phyloP scores from a whole-genome alignment of 2,329 filamentous ascomycete genomes.

The Talaromyces islandicus region DNA sequence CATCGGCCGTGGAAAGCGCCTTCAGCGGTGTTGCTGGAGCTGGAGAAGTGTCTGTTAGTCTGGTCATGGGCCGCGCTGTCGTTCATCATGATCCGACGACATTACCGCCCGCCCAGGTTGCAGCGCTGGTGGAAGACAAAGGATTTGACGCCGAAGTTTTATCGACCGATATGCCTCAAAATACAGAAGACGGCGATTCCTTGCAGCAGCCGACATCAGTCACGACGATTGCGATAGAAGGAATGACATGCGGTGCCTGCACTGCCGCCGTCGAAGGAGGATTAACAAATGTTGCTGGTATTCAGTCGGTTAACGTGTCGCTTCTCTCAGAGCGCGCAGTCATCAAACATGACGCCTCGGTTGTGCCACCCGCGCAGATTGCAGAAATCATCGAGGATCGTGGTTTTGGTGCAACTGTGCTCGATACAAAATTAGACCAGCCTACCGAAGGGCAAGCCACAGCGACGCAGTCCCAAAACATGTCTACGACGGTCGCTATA shows the following conservation, averaged over 20 bases:
- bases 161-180: conserved; percentile 65
- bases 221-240: conserved; percentile 72
- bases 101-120: conserved; percentile 68
- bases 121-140: conserved; percentile 82
- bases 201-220: conserved; percentile 43
- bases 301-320: conserved; percentile 74
- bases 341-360: conserved; percentile 65
- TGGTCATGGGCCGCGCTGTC: conserved; percentile 95
- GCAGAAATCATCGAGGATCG: conserved; percentile 58
- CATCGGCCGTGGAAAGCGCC: conserved; percentile 86
- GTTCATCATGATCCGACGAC: conserved; percentile 76
- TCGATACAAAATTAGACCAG: conserved; percentile 54
- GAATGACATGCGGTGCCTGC: conserved; percentile 89
- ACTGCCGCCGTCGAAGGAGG: conserved; percentile 78
- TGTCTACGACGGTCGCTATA: conserved; percentile 79
- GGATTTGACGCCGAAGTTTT: conserved; percentile 89
- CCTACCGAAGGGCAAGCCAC: conserved; percentile 23
- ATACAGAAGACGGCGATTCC: conserved; percentile 21
- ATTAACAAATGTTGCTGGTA: conserved; percentile 67
- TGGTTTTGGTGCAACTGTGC: conserved; percentile 72
- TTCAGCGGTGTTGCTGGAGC: conserved; percentile 79
- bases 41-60: conserved; percentile 79
- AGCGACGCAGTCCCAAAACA: conserved; percentile 31
- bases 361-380: conserved; percentile 48
- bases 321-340: conserved; percentile 79